Evolutionary conservation across 768 basidiomycete genomes (phyloP), one percentile per base, ranked within the genome.

Genomic region (Tephrocybe sp.): DNA sequence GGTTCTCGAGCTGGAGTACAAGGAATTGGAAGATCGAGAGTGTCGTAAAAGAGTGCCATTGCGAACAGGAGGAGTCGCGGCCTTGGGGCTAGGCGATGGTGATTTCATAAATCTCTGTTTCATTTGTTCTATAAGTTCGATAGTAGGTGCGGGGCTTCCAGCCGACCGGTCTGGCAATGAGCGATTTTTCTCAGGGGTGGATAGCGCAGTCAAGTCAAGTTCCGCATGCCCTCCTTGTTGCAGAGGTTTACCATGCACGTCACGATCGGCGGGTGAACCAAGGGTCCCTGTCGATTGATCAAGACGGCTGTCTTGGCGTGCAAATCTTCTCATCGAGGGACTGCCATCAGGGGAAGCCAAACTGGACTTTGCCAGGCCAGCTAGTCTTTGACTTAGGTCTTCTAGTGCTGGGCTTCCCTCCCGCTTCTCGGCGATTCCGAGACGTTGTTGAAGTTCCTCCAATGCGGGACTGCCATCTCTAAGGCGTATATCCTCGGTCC

Each of bases 101-200:
- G 63, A 57, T 48, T 65, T 67, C 46, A 82, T 63, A 56, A 84
- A 78, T 35, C 82, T 70, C 57, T 67, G 73, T 65, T 84, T 87
- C 80, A 85, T 82, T 58, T 83, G 79, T 61, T 84, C 78, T 40
- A 84, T 70, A 2, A 81, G 80, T 19, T 81, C 79, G 22, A 68
- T 61, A 5, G 76, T 75, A 6, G 75, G 71, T 17, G 59, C 60
- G 30, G 72, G 66, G 54, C 64, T 72, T 31, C 60, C 60, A 8
- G 62, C 56, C 0, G 47, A 49, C 35, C 64, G 66, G 31, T 56
- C 54, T 20, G 61, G 61, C 12, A 61, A 33, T 32, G 67, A 65
- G 23, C 60, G 68, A 5, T 56, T 54, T 45, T 53, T 66, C 49
- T 55, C 53, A 35, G 53, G 54, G 26, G 56, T 57, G 22, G 54